Conservation (phyloP, 2,329 filamentous ascomycete species). For the Dothideomycetes sp. region DNA sequence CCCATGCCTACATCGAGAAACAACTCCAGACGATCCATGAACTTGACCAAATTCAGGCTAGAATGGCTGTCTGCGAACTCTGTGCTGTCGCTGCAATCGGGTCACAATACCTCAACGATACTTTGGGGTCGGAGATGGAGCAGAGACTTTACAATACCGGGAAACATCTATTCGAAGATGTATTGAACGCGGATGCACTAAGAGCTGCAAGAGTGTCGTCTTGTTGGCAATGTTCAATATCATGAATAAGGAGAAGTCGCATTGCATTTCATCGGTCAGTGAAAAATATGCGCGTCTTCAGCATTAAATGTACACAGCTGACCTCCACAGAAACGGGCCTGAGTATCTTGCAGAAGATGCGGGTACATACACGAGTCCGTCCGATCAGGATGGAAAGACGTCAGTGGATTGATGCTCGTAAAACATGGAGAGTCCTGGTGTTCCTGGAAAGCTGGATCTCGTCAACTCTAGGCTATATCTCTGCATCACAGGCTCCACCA, state of each 20-base stretch:
- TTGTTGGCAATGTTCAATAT: slow-evolving; percentile 3
- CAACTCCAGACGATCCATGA: not conserved
- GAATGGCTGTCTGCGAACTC: slow-evolving; percentile 3
- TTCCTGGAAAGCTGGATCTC: slow-evolving; percentile 10
- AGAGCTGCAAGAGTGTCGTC: slow-evolving; percentile 1
- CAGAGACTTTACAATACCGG: slow-evolving; percentile 1
- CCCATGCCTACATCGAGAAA: not conserved
- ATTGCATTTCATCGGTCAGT: slow-evolving; percentile 8
- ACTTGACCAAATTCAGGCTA: not conserved
- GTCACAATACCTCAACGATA: slow-evolving; percentile 5
- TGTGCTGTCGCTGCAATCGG: slow-evolving; percentile 5
- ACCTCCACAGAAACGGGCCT: slow-evolving; percentile 1
- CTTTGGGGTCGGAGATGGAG: not conserved
- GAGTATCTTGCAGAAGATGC: not conserved
- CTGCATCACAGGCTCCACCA: not conserved
- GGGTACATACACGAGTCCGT: not conserved
- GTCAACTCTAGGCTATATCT: slow-evolving; percentile 9
- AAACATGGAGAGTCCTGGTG: slow-evolving; percentile 7
- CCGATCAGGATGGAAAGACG: not conserved
- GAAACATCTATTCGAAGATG: slow-evolving; percentile 7
- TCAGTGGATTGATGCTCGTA: slow-evolving; percentile 3
- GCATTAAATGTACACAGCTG: not conserved
- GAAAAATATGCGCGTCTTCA: not conserved
- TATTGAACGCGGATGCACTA: not conserved
- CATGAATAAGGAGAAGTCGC: slow-evolving; percentile 11